Evolutionary conservation across 768 basidiomycete genomes (phyloP), one percentile per base, ranked within the genome.

Genomic region (Plicaturopsis crispa): DNA sequence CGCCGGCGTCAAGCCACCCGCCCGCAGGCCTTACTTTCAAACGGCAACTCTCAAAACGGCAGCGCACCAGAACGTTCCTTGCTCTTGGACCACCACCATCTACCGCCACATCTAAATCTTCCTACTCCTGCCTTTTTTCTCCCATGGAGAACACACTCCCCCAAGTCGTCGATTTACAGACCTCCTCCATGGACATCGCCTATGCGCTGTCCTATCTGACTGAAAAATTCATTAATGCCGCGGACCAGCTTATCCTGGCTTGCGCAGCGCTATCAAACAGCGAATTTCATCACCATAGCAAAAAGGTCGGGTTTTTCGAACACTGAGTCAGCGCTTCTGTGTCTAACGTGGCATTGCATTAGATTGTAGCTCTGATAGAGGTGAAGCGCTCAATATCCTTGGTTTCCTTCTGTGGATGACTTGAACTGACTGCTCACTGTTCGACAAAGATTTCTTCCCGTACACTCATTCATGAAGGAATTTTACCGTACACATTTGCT

Each of bases 351-450:
- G 18, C 10, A 23, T 34, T 17, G 14, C 26, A 28, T 14, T 21
- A 63, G 61, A 38, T 63, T 16, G 52, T 63, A 17, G 56, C 63
- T 10, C 36, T 65, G 26, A 50, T 60, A 33, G 63, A 63, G 60
- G 61, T 63, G n/a, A 48, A 43, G 36, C 48, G 33, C 41, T 38
- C 18, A 13, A 16, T 8, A 8, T 18, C 8, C 33, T 10, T 16
- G 17, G 17, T 18, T 34, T 19, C 12, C 18, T 16, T 8, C 33
- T n/a, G 20, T 42, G 19, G 14, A n/a, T 8, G 4, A 19, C 7
- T 24, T 10, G n/a, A n/a, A n/a, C 22, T 39, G 16, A 40, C 19
- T 14, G 35, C 35, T 31, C 19, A 16, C 4, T 12, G 26, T 39
- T 16, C 41, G 19, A 13, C 17, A 11, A 21, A 63, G 61, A 57